Base-by-base conservation (phyloP, 345 rosid species). In the Eucalyptus urophylla region DNA sequence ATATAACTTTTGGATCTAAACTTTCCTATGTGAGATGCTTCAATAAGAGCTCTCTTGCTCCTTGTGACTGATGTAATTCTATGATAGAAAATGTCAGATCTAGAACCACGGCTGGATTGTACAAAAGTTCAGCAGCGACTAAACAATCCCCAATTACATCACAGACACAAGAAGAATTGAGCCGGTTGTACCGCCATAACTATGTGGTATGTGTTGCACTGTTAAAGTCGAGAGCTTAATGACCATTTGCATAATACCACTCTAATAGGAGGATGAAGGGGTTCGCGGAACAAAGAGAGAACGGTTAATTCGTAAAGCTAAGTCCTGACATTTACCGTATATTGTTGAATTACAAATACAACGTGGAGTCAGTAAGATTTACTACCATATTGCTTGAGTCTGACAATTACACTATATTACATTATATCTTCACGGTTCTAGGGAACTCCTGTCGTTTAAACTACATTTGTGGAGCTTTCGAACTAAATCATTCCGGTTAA, bases 51-150 rank as follows among this genome's bases (percentile, higher is more conserved):
- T 62, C 16, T 29, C 37, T 29, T 29, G 16, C 72, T 29, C 1
- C 33, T 62, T 6, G 17, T 14, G 72, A 62, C 33, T 29, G 72
- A 14, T 6, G 33, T 62, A 6, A 62, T n/a, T 58, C 67, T 58
- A 58, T 58, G 14, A 58, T 25, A 58, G 62, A 92, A 89, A 88
- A 92, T 93, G 96, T 94, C 94, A 16, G 19, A 91, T 94, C 65
- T 85, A 92, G 94, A 94, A 94, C 14, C 90, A 91, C 92, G 16
- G 95, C 95, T 11, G 94, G 95, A n/a, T 94, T 94, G 2, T 91
- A 90, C 93, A 94, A 94, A 94, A 94, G 93, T 92, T 95, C 93
- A 93, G 95, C 90, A 92, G 95, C 31, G 95, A 95, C 90, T 80
- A 93, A 33, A 93, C 95, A 12, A 92, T 95, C 72, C 95, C 89